These are phyloP conservation scores for Trametes cinnabarina DNA, from an alignment of 768 basidiomycete species.

Conservation along the genomic window DNA sequence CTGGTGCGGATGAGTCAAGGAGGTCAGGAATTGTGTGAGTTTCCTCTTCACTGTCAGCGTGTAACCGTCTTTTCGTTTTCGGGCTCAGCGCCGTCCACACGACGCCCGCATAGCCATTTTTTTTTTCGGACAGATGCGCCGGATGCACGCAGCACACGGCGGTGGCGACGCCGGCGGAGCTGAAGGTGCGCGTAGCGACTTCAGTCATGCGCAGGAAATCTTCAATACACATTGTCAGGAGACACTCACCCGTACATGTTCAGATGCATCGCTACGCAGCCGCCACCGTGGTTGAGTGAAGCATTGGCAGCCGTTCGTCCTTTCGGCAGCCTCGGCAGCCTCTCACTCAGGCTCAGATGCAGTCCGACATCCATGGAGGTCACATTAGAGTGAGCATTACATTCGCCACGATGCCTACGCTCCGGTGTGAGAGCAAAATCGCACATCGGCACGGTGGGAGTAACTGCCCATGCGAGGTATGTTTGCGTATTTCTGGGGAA, in stretches of 20 bases:
- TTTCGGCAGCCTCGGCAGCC: constrained; percentile 3
- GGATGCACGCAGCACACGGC: not conserved
- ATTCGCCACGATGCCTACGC: not conserved
- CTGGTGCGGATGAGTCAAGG: not conserved
- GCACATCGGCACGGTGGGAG: constrained; percentile 7
- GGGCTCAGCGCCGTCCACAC: not conserved
- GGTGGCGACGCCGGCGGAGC: not conserved
- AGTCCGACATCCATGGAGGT: not conserved
- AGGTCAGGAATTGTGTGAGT: constrained; percentile 1
- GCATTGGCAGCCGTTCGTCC: not conserved
- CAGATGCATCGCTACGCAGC: not conserved
- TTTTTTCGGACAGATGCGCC: not conserved
- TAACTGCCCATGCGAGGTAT: constrained; percentile 12
- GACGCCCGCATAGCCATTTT: not conserved
- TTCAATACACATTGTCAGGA: not conserved
- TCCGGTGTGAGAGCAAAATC: not conserved
- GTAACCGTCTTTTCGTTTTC: not conserved
- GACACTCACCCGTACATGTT: not conserved
- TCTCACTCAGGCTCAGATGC: not conserved
- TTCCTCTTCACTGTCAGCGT: not conserved
- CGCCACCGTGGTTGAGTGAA: not conserved
- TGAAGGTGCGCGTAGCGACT: not conserved
- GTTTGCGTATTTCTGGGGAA: constrained; percentile 7
- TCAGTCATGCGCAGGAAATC: not conserved
- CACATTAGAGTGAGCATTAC: not conserved